These are phyloP conservation scores for Periconia sp. DNA, from an alignment of 2,329 filamentous ascomycete genomes.

Conservation along the genomic window DNA sequence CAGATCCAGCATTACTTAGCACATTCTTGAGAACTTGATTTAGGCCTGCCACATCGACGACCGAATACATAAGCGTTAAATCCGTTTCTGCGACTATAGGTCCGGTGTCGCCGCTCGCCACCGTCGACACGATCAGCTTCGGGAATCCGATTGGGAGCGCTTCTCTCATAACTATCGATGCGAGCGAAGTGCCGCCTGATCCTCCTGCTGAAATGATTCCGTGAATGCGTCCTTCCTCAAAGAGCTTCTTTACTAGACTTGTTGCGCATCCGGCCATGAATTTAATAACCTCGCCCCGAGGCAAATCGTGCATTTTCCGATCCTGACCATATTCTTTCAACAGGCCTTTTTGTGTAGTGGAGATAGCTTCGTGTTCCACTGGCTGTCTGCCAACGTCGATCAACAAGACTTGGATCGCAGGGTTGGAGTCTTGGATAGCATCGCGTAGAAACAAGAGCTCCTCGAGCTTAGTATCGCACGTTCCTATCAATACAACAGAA, in stretches of 20 bases:
- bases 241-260: conserved; percentile 45
- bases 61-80: conserved; percentile 69
- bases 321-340: conserved; percentile 33
- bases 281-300: conserved; percentile 59
- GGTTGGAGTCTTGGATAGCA: conserved; percentile 42
- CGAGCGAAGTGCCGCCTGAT: conserved; percentile 63
- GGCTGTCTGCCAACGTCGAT: conserved; percentile 59
- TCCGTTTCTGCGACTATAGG: conserved; percentile 69
- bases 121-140: conserved; percentile 70
- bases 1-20: conserved; percentile 63
- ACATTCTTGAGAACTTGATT: conserved; percentile 62
- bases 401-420: conserved; percentile 46
- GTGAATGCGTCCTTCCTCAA: conserved; percentile 47
- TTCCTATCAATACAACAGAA: conserved; percentile 60
- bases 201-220: conserved; percentile 64
- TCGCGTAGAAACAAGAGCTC: conserved; percentile 60
- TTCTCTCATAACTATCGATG: conserved; percentile 62
- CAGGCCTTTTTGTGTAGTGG: conserved; percentile 48
- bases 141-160: conserved; percentile 66
- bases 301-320: conserved; percentile 41
- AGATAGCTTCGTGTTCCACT: conserved; percentile 50
- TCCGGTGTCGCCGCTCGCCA: conserved; percentile 67
- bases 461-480: conserved; percentile 65
- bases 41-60: conserved; percentile 69
- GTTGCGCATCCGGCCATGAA: conserved; percentile 56